These are phyloP conservation scores for Hansenula lynferdii DNA, from an alignment of 1,139 yeast genomes.

Conservation along the genomic window DNA sequence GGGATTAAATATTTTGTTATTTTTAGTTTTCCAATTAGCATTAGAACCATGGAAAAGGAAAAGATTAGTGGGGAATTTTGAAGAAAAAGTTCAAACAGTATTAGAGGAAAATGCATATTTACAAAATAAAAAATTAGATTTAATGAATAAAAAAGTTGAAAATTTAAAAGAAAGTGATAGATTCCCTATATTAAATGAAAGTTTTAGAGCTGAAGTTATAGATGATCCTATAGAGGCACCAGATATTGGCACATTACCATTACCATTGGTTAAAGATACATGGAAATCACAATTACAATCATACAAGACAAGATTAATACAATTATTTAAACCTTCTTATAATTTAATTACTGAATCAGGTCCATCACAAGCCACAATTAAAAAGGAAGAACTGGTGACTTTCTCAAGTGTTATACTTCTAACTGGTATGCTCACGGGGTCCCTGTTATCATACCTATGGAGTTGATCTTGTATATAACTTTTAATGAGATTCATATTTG, in stretches of 20 bases:
- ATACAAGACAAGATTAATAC: neutral
- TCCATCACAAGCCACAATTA: constrained; percentile 3
- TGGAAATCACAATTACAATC: neutral
- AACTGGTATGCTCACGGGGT: neutral
- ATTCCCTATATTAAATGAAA: constrained; percentile 14
- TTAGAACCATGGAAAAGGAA: constrained; percentile 95
- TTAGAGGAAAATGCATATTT: constrained; percentile 33
- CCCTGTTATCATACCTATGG: neutral
- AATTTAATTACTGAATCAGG: constrained; percentile 5
- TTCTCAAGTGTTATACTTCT: neutral
- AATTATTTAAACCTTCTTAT: constrained; percentile 3
- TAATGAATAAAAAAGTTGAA: constrained; percentile 21
- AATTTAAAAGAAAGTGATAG: constrained; percentile 15
- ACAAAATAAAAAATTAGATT: constrained; percentile 23
- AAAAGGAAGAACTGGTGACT: constrained; percentile 4
- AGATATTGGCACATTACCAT: constrained; percentile 9
- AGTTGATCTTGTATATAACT: neutral
- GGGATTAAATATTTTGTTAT: constrained; percentile 79
- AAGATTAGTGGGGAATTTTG: constrained; percentile 77
- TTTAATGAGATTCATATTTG: neutral
- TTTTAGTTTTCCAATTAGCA: constrained; percentile 75
- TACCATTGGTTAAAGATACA: constrained; percentile 2
- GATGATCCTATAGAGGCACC: constrained; percentile 16
- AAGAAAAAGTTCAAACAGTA: constrained; percentile 63
- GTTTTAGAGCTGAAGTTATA: constrained; percentile 15